Percentiles rank a stretch among this genome's conserved stretches.
Evolutionary conservation across 129 eudicot genomes (phyloP).

Genomic region (Dittrichia graveolens): DNA sequence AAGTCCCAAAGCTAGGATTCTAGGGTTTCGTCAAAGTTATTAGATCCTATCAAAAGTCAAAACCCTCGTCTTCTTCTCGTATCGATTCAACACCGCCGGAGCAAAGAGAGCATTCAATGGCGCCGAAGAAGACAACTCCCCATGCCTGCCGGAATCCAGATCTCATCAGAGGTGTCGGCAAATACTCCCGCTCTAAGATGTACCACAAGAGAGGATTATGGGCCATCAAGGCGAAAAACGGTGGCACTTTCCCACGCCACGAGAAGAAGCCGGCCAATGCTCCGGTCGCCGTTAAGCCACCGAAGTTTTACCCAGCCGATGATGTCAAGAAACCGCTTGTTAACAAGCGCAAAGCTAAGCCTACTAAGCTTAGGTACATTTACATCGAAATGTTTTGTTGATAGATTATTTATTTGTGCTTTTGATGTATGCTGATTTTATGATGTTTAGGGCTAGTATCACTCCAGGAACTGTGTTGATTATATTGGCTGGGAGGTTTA

Average conservation of each 20-base stretch:
- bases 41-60: too few relatives aligned
- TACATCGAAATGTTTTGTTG: too few relatives aligned
- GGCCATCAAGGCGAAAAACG: conserved; percentile 87
- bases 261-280: conserved; percentile 39
- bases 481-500: conserved; percentile 58
- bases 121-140: background rate
- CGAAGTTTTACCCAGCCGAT: conserved; percentile 73
- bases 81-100: too few relatives aligned
- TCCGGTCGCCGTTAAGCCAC: conserved; percentile 39
- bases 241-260: conserved; percentile 69
- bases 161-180: conserved; percentile 66
- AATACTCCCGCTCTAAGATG: conserved; percentile 64
- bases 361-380: conserved; percentile 70
- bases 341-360: conserved; percentile 57
- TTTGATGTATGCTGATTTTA: background rate
- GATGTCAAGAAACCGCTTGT: conserved; percentile 67
- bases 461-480: conserved; percentile 69
- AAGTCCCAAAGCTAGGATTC: too few relatives aligned
- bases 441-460: conserved; percentile 52
- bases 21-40: too few relatives aligned
- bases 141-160: conserved; percentile 59
- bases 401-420: background rate
- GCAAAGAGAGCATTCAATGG: too few relatives aligned
- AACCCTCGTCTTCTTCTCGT: too few relatives aligned
- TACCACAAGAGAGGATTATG: conserved; percentile 85